Percentiles rank a stretch among this genome's conserved stretches.
These are phyloP conservation scores for Fusarium neocosmosporiellum DNA, from an alignment of 2,329 filamentous ascomycete genomes.

Conservation along the genomic window DNA sequence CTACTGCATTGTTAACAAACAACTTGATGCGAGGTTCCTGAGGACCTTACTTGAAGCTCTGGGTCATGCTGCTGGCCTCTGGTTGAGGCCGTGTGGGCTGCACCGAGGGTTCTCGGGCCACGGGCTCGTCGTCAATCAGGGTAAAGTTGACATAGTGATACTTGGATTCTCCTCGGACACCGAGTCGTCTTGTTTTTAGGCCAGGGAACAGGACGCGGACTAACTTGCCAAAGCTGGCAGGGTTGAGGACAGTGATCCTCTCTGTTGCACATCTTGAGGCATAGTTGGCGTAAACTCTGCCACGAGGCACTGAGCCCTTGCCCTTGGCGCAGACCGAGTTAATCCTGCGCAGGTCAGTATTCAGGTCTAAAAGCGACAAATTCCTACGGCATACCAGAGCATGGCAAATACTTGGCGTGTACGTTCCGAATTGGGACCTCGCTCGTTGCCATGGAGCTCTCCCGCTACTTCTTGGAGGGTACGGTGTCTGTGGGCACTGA, in stretches of 20 bases:
- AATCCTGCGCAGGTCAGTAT: slow-evolving; percentile 65
- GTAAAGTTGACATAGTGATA: slow-evolving; percentile 89
- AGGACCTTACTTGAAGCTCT: slow-evolving; percentile 61
- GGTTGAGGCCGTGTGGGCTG: slow-evolving; percentile 61
- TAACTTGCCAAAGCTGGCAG: slow-evolving; percentile 96
- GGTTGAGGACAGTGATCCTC: slow-evolving; percentile 93
- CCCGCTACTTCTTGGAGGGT: slow-evolving; percentile 77
- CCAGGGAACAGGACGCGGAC: slow-evolving; percentile 96
- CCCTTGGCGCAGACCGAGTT: slow-evolving; percentile 77
- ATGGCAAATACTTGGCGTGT: slow-evolving; percentile 89
- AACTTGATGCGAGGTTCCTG: neutral
- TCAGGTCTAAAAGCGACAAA: slow-evolving; percentile 20
- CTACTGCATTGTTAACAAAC: slow-evolving; percentile 44
- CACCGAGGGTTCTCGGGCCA: slow-evolving; percentile 57
- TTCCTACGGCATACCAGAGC: slow-evolving; percentile 73
- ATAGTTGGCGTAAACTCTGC: slow-evolving; percentile 95
- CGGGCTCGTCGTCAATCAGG: slow-evolving; percentile 67
- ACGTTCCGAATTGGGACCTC: slow-evolving; percentile 83
- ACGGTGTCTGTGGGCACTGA: slow-evolving; percentile 75
- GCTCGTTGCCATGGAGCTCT: slow-evolving; percentile 82
- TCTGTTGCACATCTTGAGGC: slow-evolving; percentile 93
- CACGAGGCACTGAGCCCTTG: slow-evolving; percentile 88
- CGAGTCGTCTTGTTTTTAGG: slow-evolving; percentile 89
- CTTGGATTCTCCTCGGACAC: slow-evolving; percentile 96
- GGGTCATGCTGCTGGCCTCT: slow-evolving; percentile 60